phyloP scores from a whole-genome alignment of 1,139 yeast species.

The Nakaseomyces glabratus region DNA sequence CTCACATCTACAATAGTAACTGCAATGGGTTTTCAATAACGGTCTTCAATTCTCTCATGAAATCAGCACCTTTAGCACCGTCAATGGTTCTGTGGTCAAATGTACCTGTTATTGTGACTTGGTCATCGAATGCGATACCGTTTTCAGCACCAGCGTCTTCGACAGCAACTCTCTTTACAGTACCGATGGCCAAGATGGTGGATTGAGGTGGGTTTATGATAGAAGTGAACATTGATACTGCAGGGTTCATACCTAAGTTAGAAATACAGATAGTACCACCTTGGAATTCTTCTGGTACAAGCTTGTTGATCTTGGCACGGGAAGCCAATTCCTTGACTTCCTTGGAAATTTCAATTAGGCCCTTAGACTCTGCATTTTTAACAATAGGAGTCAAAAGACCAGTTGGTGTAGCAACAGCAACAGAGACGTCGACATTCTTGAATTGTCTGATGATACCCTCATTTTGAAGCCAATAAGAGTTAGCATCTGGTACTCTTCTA shows the following conservation, averaged over 20 bases:
- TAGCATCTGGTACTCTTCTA: constrained; percentile 84
- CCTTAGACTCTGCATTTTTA: constrained; percentile 77
- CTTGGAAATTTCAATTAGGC: constrained; percentile 68
- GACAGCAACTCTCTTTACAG: constrained; percentile 84
- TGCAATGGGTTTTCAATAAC: constrained; percentile 94
- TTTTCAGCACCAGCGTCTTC: constrained; percentile 86
- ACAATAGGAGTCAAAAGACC: constrained; percentile 96
- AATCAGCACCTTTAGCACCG: constrained; percentile 97
- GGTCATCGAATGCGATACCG: constrained; percentile 88
- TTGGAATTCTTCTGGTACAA: constrained; percentile 92
- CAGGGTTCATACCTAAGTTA: constrained; percentile 96
- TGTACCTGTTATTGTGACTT: constrained; percentile 87
- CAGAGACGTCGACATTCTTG: constrained; percentile 88
- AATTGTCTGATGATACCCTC: constrained; percentile 90
- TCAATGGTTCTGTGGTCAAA: constrained; percentile 96
- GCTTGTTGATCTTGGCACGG: constrained; percentile 91
- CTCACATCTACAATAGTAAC: too few species aligned
- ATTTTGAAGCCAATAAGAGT: constrained; percentile 85
- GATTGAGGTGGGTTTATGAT: constrained; percentile 97
- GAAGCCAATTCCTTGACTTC: constrained; percentile 90
- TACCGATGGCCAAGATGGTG: constrained; percentile 88
- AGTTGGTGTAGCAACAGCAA: constrained; percentile 97
- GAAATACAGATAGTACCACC: constrained; percentile 99
- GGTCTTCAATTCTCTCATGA: constrained; percentile 84
- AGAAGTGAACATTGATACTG: constrained; percentile 87